Base-by-base conservation (phyloP, 495 filamentous ascomycete genomes). In the Tuber umbilicatum region DNA sequence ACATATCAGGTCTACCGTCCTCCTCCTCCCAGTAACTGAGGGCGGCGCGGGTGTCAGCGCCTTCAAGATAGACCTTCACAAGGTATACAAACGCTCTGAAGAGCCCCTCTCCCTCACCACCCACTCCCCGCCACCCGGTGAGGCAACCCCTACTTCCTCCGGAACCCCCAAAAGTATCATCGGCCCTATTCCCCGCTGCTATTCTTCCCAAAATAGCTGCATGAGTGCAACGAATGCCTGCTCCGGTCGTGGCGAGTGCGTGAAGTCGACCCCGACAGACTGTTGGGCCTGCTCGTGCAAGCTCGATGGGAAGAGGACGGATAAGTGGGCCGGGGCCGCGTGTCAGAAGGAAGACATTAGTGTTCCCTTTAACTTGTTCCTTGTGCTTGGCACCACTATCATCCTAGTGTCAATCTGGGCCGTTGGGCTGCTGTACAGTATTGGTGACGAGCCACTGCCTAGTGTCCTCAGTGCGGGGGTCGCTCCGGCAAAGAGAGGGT, bases 291-390 rank as follows among this genome's bases (percentile, higher is more conserved):
- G 95, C 85, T 82, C 81, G 72, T 99, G 95, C 86, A 83, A 83
- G 42, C 87, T 86, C 1, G 84, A 84, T 35, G 86, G 87, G 64
- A 86, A 85, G 21, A 83, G 83, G 27, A 82, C 76, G 85, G 35
- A 84, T 50, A 82, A 87, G 74, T 99, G 93, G 92, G 94, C 90
- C 70, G 95, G 95, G 19, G 84, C 89, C 43, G 91, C 91, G 75
- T 99, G 95, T 84, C 91, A 97, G 84, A 99, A 97, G 88, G 90
- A 90, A 81, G 94, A 99, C 83, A 84, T 98, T 68, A 94, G 91
- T 83, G 87, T 90, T 31, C 89, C 89, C 50, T 98, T 99, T 83
- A 97, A 93, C 87, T 84, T 99, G 55, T 86, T 99, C 79, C 86
- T 88, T 7, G 88, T 89, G 5, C 90, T 95, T 60, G 89, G 87